Base-by-base conservation (phyloP, 2,329 filamentous ascomycete genomes). In the Daldinia sp. region DNA sequence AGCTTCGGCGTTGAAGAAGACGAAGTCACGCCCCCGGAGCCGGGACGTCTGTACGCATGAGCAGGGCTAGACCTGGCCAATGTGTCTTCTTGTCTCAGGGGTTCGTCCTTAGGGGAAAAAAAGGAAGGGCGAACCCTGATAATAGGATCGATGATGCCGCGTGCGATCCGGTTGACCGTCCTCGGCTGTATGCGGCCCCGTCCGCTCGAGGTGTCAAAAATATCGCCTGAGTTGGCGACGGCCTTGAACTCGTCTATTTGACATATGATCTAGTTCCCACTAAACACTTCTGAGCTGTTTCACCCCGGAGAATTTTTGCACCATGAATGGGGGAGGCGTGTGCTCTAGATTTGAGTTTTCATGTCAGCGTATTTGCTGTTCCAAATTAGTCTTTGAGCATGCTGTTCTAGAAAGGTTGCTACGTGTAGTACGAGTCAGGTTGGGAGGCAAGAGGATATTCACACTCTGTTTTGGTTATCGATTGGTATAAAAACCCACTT, bases 1-100 rank as follows among this genome's bases (percentile, higher is more conserved):
- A 65, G 70, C 18, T 74, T 74, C 30, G 73, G 72, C 13, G 70
- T 72, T 10, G 51, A 68, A 51, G 67, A 71, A 12, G 73, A 74
- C 42, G 51, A 61, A 13, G 70, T 72, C 4, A 26, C 28, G 46
- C 33, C 65, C 0, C 72, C 73, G 23, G 65, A 61, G 44, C 30
- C 41, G 23, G 72, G 70, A n/a, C 50, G 55, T 6, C 60, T 33
- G 23, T 73, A 74, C 54, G 73, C 72, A 18, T 74, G 39, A 67
- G 20, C 15, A 28, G 9, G 12, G 39, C 39, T 4, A 9, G 18
- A 26, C 9, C 18, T 10, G 18, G 33, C 1, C 2, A 54, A 54
- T 26, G 18, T 13, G 7, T 18, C 37, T 54, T 20, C n/a, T 37
- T 20, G 2, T 35, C 51, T n/a, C 9, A 15, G n/a, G 18, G 18